Conservation (phyloP, 176 grass and related monocot species). For the Oryza meridionalis region DNA sequence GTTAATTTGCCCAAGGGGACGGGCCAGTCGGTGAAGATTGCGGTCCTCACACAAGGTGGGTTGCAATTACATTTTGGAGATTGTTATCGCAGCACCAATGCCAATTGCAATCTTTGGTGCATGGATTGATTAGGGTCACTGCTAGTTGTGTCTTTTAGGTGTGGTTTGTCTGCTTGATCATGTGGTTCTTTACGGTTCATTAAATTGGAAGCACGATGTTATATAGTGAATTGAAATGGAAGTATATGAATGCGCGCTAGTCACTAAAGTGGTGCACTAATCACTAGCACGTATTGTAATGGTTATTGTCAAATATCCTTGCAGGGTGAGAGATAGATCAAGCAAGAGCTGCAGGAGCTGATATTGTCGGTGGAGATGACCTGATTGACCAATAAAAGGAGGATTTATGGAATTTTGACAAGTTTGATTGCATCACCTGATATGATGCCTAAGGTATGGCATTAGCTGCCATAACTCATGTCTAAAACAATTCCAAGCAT, state of each 20-base stretch:
- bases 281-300: not conserved
- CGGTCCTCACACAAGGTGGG: constrained; percentile 90
- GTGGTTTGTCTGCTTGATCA: not conserved
- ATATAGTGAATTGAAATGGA: not conserved
- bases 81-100: constrained; percentile 1
- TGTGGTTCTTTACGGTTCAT: not conserved
- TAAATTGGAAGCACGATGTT: not conserved
- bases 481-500: constrained; percentile 33
- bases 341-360: constrained; percentile 87
- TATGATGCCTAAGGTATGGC: constrained; percentile 98
- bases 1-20: constrained; percentile 99
- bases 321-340: constrained; percentile 96
- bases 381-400: constrained; percentile 94
- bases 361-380: constrained; percentile 90
- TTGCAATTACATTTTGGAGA: not conserved
- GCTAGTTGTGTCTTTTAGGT: not conserved
- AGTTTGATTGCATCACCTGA: constrained; percentile 98
- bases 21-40: constrained; percentile 84
- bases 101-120: not conserved
- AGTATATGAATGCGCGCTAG: not conserved
- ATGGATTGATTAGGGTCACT: not conserved
- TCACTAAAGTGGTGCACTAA: constrained; percentile 8
- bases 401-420: constrained; percentile 99
- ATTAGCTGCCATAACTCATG: constrained; percentile 36
- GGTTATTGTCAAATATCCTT: constrained; percentile 27